Evolutionary conservation across 2,329 filamentous ascomycete species (phyloP), one percentile per base, ranked within the genome.

Genomic region (Chaetomiaceae sp.): DNA sequence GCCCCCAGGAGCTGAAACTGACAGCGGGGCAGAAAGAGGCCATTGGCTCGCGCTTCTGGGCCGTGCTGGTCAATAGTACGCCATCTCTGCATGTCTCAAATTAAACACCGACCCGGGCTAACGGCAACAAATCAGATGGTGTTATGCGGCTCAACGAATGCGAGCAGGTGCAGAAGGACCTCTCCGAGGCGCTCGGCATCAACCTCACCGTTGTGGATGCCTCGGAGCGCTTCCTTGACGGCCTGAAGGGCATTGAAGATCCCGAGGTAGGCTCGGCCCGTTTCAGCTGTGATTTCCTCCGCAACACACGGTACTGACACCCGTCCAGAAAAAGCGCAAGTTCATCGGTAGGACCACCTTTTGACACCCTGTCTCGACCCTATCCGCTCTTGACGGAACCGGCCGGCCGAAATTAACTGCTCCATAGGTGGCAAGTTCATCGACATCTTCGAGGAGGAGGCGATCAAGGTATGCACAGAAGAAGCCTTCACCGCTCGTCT

Each of bases 201-300:
- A 94, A 96, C 70, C 77, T 97, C 3, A 95, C 89, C 0, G 86
- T 97, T 25, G 83, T 95, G 2, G 88, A 97, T 67, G 91, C 83
- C 0, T 79, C 80, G 9, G 78, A 95, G 56, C 75, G 81, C 23
- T 97, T 97, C 76, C 76, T 96, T n/a, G 73, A 74, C 27, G 78
- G 84, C 22, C 82, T 97, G 1, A 80, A 82, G 60, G 92, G 90
- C 17, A 82, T 96, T 23, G 75, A 73, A 0, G 89, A 84, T 27
- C 91, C 92, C 0, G 91, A 97, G 51, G 56, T 58, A 54, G 12
- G 46, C 19, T 8, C 44, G 15, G 11, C 25, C 42, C 33, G 6
- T 38, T 15, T 25, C 20, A 17, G 33, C 4, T 14, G 17, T 15
- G 4, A 3, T 6, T 17, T n/a, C 20, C 7, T 15, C 1, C 6